Conservation (phyloP, 331 rosid species). For the Acacia pycnantha region DNA sequence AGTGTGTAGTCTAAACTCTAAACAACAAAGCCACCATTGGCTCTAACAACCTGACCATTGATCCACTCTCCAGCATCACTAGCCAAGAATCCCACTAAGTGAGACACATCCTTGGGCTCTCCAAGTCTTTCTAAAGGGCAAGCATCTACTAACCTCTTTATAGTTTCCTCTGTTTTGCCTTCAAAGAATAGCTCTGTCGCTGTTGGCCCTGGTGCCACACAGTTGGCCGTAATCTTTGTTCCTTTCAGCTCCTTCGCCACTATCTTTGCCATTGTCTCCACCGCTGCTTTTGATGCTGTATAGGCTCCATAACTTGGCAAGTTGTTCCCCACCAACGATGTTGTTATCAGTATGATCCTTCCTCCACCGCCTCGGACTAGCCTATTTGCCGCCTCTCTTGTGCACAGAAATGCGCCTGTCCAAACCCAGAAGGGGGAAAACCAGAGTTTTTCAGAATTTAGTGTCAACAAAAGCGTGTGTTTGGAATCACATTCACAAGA, state of each 20-base stretch:
- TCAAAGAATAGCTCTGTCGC: conserved; percentile 48
- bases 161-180: conserved; percentile 42
- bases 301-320: conserved; percentile 48
- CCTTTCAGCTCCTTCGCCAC: conserved; percentile 61
- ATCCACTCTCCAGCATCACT: conserved; percentile 53
- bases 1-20: background rate
- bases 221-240: conserved; percentile 43
- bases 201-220: conserved; percentile 57
- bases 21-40: conserved; percentile 44
- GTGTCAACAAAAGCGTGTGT: no score
- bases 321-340: conserved; percentile 35
- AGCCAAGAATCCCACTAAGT: conserved; percentile 50
- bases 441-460: background rate
- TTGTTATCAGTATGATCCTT: conserved; percentile 37
- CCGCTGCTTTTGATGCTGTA: conserved; percentile 56
- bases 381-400: conserved; percentile 43
- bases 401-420: conserved; percentile 41
- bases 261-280: conserved; percentile 47
- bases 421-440: background rate
- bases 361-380: conserved; percentile 40
- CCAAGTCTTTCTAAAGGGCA: conserved; percentile 57
- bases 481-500: background rate
- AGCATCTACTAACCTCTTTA: conserved; percentile 28
- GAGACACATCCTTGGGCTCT: conserved; percentile 37
- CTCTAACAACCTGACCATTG: conserved; percentile 53